Conservation (phyloP, 345 rosid species). For the Boechera divaricarpa region DNA sequence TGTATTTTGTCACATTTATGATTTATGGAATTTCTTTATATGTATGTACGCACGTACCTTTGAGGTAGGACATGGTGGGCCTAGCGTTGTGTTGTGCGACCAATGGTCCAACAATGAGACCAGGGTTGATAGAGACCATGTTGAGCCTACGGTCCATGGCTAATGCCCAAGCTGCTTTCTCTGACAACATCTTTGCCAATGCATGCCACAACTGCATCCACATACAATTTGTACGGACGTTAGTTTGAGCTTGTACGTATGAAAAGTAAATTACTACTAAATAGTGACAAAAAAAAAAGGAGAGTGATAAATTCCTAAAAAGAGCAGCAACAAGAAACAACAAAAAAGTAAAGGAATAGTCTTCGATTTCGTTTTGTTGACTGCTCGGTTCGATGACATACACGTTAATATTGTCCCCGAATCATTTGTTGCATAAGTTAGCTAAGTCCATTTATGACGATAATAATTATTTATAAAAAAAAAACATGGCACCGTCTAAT, state of each 20-base stretch:
- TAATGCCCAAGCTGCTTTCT: slow-evolving; percentile 93
- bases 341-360: slow-evolving; percentile 3
- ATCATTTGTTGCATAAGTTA: slow-evolving; percentile 41
- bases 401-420: slow-evolving; percentile 38
- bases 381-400: slow-evolving; percentile 26
- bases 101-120: slow-evolving; percentile 77
- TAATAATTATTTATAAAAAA: not conserved
- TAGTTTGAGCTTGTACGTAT: slow-evolving; percentile 17
- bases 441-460: slow-evolving; percentile 41
- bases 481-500: slow-evolving; percentile 30
- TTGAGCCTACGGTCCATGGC: slow-evolving; percentile 85
- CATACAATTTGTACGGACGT: slow-evolving; percentile 17
- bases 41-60: slow-evolving; percentile 54
- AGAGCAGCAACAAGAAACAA: not conserved
- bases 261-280: slow-evolving; percentile 7
- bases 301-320: slow-evolving; percentile 1
- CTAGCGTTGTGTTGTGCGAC: slow-evolving; percentile 75
- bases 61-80: slow-evolving; percentile 79
- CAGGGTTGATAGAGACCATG: slow-evolving; percentile 90
- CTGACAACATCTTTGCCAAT: slow-evolving; percentile 77
- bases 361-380: slow-evolving; percentile 21
- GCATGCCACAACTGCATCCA: slow-evolving; percentile 82
- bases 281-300: slow-evolving; percentile 12
- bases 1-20: not conserved
- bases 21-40: not conserved